Conservation (phyloP, 768 basidiomycete genomes). For the Sarcodon sp. region DNA sequence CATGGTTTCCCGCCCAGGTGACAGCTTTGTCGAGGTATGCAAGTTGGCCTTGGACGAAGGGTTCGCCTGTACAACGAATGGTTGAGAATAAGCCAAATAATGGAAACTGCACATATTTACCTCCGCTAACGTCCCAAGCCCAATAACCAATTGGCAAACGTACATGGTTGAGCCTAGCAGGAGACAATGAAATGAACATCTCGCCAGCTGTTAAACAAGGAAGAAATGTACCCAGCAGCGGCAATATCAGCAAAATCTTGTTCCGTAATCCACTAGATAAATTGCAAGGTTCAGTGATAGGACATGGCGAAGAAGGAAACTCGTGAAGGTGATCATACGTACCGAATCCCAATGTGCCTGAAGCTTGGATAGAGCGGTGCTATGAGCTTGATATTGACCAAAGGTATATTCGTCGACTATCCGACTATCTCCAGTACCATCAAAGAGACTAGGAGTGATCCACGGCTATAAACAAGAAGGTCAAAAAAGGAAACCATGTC, state of each 20-base stretch:
- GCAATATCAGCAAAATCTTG: slow-evolving; percentile 65
- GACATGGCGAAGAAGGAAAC: too few species aligned
- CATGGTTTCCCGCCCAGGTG: slow-evolving; percentile 53
- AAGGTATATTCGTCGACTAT: slow-evolving; percentile 78
- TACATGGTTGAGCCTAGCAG: slow-evolving; percentile 48
- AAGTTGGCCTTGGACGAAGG: slow-evolving; percentile 67
- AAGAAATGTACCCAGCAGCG: slow-evolving; percentile 35
- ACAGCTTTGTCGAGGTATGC: slow-evolving; percentile 57
- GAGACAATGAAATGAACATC: too few species aligned
- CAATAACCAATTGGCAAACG: slow-evolving; percentile 83
- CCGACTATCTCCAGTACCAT: slow-evolving; percentile 39
- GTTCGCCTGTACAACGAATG: slow-evolving; percentile 37
- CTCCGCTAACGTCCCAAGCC: slow-evolving; percentile 64
- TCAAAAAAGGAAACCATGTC: too few species aligned
- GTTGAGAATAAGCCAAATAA: background rate
- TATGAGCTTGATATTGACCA: slow-evolving; percentile 40
- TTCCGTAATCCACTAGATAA: slow-evolving; percentile 56
- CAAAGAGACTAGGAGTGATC: slow-evolving; percentile 70
- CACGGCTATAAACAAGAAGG: slow-evolving; percentile 32
- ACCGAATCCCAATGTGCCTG: slow-evolving; percentile 50
- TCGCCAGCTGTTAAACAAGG: too few species aligned
- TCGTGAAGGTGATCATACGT: too few species aligned
- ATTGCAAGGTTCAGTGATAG: too few species aligned
- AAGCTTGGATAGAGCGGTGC: slow-evolving; percentile 36
- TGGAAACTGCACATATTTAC: background rate